A percentile compares a stretch with the other conserved stretches of the same genome.
These are phyloP conservation scores for Camillea tinctor DNA, from an alignment of 2,329 filamentous ascomycete species.

Conservation along the genomic window DNA sequence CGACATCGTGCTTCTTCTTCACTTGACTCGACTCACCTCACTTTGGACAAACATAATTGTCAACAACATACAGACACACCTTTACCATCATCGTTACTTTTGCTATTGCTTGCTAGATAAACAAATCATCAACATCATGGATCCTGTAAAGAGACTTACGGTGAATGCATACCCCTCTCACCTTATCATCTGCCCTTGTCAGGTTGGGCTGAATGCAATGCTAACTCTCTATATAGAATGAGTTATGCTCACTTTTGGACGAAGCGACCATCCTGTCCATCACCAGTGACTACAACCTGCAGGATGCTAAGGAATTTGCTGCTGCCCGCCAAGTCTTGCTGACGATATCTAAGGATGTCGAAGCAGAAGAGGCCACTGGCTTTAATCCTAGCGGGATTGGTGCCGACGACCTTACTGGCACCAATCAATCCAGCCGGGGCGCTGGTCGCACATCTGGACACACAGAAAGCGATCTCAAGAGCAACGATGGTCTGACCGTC, in stretches of 20 bases:
- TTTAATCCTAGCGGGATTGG: conserved; percentile 78
- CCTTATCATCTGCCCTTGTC: too few species aligned
- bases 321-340: conserved; percentile 61
- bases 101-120: background rate
- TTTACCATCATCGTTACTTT: too few species aligned
- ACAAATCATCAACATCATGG: conserved; percentile 14
- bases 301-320: conserved; percentile 48
- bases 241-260: conserved; percentile 74
- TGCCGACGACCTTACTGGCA: conserved; percentile 33
- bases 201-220: too few species aligned
- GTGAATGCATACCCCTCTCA: conserved; percentile 13
- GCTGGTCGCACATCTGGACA: conserved; percentile 11
- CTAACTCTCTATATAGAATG: conserved; percentile 47
- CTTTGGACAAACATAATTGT: too few species aligned
- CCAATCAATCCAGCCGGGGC: conserved; percentile 16
- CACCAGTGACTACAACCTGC: conserved; percentile 68
- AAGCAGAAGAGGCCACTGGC: conserved; percentile 66
- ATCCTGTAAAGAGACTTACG: conserved; percentile 15
- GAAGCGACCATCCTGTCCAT: conserved; percentile 76
- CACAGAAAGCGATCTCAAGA: conserved; percentile 27
- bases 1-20: too few species aligned
- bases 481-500: conserved; percentile 25
- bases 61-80: too few species aligned
- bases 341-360: conserved; percentile 62
- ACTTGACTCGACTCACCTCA: too few species aligned